These are phyloP conservation scores for Penicillium glabrum DNA, from an alignment of 2,329 filamentous ascomycete genomes.

Conservation along the genomic window DNA sequence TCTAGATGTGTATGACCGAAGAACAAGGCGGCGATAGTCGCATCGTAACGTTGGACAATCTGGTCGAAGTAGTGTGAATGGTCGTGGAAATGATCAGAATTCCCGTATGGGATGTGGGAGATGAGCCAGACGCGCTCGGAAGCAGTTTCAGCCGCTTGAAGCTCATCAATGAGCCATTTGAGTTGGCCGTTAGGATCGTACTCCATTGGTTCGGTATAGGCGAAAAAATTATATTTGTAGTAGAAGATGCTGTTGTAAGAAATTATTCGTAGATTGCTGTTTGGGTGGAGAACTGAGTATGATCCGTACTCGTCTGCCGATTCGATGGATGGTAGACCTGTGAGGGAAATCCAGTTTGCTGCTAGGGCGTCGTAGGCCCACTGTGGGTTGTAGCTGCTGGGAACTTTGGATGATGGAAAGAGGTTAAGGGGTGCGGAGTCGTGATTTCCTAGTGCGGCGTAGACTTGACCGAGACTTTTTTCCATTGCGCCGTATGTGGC, in stretches of 20 bases:
- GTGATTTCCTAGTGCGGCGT: constrained; percentile 59
- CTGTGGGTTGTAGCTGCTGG: constrained; percentile 41
- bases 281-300: constrained; percentile 51
- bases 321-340: constrained; percentile 38
- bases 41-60: constrained; percentile 54
- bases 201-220: constrained; percentile 53
- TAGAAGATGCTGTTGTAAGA: constrained; percentile 62
- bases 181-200: constrained; percentile 55
- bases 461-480: constrained; percentile 45
- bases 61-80: constrained; percentile 55
- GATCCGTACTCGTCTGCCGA: constrained; percentile 46
- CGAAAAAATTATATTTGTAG: constrained; percentile 59
- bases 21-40: constrained; percentile 57
- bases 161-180: constrained; percentile 54
- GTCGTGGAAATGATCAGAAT: constrained; percentile 54
- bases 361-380: constrained; percentile 57
- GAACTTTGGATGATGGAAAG: constrained; percentile 46
- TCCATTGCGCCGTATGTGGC: constrained; percentile 52
- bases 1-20: constrained; percentile 60
- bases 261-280: constrained; percentile 56
- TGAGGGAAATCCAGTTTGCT: constrained; percentile 50
- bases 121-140: constrained; percentile 58
- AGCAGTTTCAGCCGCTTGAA: constrained; percentile 54
- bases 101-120: constrained; percentile 57
- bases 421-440: constrained; percentile 56